These are phyloP conservation scores for Mycena citricolor DNA, from an alignment of 1,284 basidiomycete species.

Conservation along the genomic window DNA sequence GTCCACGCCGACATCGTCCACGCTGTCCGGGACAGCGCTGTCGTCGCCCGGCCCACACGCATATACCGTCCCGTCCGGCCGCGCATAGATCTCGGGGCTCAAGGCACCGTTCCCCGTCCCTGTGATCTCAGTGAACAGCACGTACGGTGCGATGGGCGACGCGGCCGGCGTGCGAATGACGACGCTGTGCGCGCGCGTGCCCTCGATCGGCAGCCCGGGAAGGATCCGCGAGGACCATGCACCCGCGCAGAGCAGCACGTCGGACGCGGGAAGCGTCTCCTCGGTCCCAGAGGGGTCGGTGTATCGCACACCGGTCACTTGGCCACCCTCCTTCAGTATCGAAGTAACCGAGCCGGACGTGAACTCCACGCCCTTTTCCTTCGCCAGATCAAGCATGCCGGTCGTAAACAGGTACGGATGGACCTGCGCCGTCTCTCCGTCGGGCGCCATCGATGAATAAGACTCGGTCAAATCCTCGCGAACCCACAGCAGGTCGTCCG, in stretches of 20 bases:
- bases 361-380: slow-evolving; percentile 50
- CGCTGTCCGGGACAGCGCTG: slow-evolving; percentile 52
- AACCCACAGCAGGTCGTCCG: slow-evolving; percentile 65
- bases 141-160: slow-evolving; percentile 56
- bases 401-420: slow-evolving; percentile 81
- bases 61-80: slow-evolving; percentile 67
- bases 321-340: slow-evolving; percentile 15
- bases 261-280: slow-evolving; percentile 50
- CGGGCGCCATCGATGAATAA: slow-evolving; percentile 61
- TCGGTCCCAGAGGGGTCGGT: slow-evolving; percentile 34
- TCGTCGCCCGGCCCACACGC: slow-evolving; percentile 69
- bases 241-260: slow-evolving; percentile 78
- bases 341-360: slow-evolving; percentile 29
- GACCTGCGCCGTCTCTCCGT: slow-evolving; percentile 73
- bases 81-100: slow-evolving; percentile 69
- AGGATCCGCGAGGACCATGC: slow-evolving; percentile 79
- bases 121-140: slow-evolving; percentile 64
- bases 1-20: slow-evolving; percentile 63
- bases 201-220: slow-evolving; percentile 52
- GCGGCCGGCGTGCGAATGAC: slow-evolving; percentile 49
- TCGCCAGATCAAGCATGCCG: slow-evolving; percentile 71
- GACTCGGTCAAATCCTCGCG: slow-evolving; percentile 55
- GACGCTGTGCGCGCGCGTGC: slow-evolving; percentile 68
- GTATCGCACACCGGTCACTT: slow-evolving; percentile 58
- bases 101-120: slow-evolving; percentile 26